Conservation (phyloP, 441 rosid genomes). For the Pelargonium myrrhifolium region DNA sequence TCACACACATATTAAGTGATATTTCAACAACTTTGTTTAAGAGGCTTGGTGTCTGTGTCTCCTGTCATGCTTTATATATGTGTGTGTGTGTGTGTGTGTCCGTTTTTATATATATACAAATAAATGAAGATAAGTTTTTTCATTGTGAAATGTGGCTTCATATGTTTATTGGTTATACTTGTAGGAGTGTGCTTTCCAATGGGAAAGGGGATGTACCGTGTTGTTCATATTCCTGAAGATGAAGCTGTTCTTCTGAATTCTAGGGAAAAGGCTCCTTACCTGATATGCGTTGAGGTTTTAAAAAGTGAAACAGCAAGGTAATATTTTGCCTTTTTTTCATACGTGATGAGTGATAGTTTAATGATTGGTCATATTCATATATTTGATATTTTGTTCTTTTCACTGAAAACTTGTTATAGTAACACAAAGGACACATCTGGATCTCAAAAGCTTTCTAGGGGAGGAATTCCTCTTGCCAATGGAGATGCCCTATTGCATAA, state of each 20-base stretch:
- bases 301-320: constrained; percentile 82
- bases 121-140: neutral
- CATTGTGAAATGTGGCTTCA: constrained; percentile 10
- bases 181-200: constrained; percentile 95
- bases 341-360: too few species aligned
- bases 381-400: constrained; percentile 17
- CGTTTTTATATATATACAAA: too few species aligned
- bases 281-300: constrained; percentile 84
- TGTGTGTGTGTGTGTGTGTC: neutral
- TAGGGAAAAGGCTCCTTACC: constrained; percentile 96
- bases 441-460: constrained; percentile 81
- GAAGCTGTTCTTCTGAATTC: constrained; percentile 96
- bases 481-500: constrained; percentile 91
- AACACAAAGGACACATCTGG: constrained; percentile 61
- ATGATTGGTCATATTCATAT: constrained; percentile 3
- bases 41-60: neutral
- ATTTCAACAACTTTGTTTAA: neutral
- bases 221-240: constrained; percentile 94
- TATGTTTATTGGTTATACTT: constrained; percentile 21
- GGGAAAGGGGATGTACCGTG: constrained; percentile 94
- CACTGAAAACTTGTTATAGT: constrained; percentile 32
- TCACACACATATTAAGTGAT: neutral
- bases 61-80: neutral
- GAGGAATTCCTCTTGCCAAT: constrained; percentile 96
- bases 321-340: constrained; percentile 5